A percentile compares a stretch with the other conserved stretches of the same genome.
These are phyloP conservation scores for Trametes maxima DNA, from an alignment of 768 basidiomycete genomes.

Conservation along the genomic window DNA sequence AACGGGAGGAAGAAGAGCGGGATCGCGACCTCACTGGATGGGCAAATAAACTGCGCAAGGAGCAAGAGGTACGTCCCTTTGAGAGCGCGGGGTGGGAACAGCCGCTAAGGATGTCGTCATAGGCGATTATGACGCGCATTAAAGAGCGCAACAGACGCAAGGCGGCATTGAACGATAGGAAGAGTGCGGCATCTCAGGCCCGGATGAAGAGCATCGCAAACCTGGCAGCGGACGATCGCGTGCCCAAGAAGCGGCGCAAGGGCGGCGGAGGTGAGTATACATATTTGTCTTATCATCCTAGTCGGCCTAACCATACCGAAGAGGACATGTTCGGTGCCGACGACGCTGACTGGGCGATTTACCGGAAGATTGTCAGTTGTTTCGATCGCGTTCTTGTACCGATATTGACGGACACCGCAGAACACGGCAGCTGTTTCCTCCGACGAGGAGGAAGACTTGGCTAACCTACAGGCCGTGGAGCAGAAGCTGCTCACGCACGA, in stretches of 20 bases:
- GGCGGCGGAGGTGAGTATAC: slow-evolving; percentile 65
- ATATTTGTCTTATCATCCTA: background rate
- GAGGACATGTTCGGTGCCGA: slow-evolving; percentile 94
- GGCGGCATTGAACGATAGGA: slow-evolving; percentile 85
- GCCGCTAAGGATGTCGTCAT: background rate
- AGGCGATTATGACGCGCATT: slow-evolving; percentile 83
- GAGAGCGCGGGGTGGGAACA: background rate
- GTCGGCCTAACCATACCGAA: slow-evolving; percentile 27
- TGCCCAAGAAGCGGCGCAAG: slow-evolving; percentile 85
- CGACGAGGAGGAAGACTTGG: slow-evolving; percentile 87
- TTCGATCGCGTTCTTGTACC: background rate
- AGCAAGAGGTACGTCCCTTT: slow-evolving; percentile 70
- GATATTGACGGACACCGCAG: slow-evolving; percentile 37
- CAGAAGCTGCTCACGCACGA: slow-evolving; percentile 80
- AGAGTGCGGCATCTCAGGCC: slow-evolving; percentile 93
- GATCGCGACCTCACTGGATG: slow-evolving; percentile 71
- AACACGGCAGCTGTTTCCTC: slow-evolving; percentile 73
- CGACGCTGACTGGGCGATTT: slow-evolving; percentile 97
- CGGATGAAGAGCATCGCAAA: slow-evolving; percentile 96
- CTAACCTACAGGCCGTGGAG: slow-evolving; percentile 73
- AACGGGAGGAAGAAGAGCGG: slow-evolving; percentile 75
- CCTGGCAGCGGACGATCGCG: slow-evolving; percentile 83
- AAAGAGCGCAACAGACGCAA: slow-evolving; percentile 79
- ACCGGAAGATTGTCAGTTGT: slow-evolving; percentile 85
- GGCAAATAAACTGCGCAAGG: slow-evolving; percentile 68